A percentile compares a stretch with the other conserved stretches of the same genome.
Evolutionary conservation across 148 eudicot species (phyloP).

Genomic region (Agrostemma githago): DNA sequence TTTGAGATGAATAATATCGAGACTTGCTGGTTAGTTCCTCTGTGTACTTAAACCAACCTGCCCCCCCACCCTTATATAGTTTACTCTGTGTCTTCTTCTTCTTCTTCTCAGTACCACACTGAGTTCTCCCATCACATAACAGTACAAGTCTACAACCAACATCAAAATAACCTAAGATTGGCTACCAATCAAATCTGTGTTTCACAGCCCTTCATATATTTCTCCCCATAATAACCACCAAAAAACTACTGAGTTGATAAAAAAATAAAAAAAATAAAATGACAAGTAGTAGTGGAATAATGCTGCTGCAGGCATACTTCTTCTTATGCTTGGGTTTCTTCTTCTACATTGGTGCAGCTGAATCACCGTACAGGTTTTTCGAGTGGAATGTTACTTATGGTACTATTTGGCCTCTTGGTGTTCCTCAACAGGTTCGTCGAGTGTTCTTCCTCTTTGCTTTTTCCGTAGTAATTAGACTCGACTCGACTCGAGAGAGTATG

Average conservation of each 20-base stretch:
- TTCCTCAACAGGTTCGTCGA: conserved; percentile 52
- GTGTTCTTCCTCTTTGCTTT: not conserved
- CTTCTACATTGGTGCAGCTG: conserved; percentile 45
- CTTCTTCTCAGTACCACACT: conserved; percentile 20
- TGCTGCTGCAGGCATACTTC: conserved; percentile 2
- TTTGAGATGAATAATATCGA: no score
- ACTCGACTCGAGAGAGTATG: no score
- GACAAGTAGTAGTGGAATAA: not conserved
- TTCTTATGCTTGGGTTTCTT: conserved; percentile 15
- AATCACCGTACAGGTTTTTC: conserved; percentile 75
- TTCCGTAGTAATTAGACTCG: no score
- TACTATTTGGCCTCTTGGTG: conserved; percentile 71
- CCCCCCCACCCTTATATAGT: not conserved
- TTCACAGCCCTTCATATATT: not conserved
- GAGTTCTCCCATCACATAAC: not conserved
- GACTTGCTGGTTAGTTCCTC: not conserved
- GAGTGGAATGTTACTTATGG: conserved; percentile 86
- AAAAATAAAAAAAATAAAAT: not conserved
- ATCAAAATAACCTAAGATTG: not conserved
- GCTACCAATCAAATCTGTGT: not conserved
- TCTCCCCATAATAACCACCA: not conserved
- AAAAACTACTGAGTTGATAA: no score
- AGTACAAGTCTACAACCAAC: not conserved
- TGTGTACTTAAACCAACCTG: conserved; percentile 1
- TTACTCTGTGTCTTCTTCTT: not conserved